Evolutionary conservation across 345 rosid genomes (phyloP).

Genomic region (Luvunga scandens): DNA sequence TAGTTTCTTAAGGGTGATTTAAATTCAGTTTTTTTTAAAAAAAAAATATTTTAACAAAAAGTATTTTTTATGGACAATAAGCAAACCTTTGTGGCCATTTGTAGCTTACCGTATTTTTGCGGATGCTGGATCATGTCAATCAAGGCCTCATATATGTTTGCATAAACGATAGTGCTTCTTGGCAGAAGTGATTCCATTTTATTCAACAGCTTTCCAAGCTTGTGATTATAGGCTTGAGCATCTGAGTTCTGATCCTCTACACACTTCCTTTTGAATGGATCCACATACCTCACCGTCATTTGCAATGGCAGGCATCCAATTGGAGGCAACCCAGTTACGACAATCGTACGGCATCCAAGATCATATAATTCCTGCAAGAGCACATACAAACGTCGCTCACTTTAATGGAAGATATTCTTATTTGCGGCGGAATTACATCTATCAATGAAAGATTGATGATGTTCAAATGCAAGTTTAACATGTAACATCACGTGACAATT

Average conservation of each 20-base stretch:
- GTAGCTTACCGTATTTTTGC: constrained; percentile 42
- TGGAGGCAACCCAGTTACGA: constrained; percentile 58
- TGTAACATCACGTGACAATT: neutral
- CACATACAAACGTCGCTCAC: neutral
- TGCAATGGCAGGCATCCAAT: constrained; percentile 69
- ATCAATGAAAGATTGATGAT: too few relatives aligned
- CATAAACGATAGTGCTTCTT: constrained; percentile 39
- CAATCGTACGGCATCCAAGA: constrained; percentile 48
- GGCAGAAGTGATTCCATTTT: constrained; percentile 34
- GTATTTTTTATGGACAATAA: too few relatives aligned
- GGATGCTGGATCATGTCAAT: constrained; percentile 52
- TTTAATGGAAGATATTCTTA: too few relatives aligned
- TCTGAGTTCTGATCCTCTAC: constrained; percentile 49
- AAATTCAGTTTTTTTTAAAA: neutral
- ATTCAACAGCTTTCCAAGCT: constrained; percentile 38
- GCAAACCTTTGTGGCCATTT: neutral
- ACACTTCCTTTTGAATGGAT: constrained; percentile 26
- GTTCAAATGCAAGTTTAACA: too few relatives aligned
- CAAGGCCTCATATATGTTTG: constrained; percentile 40
- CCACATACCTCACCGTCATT: constrained; percentile 28
- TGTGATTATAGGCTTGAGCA: constrained; percentile 38
- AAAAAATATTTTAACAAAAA: too few relatives aligned
- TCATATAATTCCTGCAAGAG: constrained; percentile 42
- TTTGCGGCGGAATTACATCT: too few relatives aligned
- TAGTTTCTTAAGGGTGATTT: neutral